Percentiles rank a stretch among this genome's conserved stretches.
Evolutionary conservation across 1,284 basidiomycete species (phyloP).

Genomic region (Cryptococcus wingfieldii): DNA sequence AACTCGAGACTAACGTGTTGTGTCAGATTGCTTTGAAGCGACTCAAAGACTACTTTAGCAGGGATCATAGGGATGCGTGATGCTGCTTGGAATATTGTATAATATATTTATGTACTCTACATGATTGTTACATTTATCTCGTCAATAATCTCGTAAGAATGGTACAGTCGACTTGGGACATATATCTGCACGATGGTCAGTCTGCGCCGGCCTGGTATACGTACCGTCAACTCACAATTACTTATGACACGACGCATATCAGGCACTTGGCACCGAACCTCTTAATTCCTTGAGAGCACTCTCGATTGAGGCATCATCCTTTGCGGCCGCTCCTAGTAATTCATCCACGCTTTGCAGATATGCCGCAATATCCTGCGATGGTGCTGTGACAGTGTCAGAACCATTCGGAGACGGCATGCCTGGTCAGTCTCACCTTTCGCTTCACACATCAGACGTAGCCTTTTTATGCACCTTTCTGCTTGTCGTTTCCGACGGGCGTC

Average conservation of each 20-base stretch:
- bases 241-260: too few species aligned
- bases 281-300: too few species aligned
- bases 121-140: background rate
- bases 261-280: too few species aligned
- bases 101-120: background rate
- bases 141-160: background rate
- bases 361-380: too few species aligned
- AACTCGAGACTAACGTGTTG: background rate
- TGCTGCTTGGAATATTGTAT: background rate
- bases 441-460: slow-evolving; percentile 30
- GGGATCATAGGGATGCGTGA: slow-evolving; percentile 5
- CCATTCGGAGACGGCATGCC: background rate
- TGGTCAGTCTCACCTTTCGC: slow-evolving; percentile 26
- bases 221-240: too few species aligned
- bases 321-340: background rate
- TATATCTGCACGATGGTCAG: too few species aligned
- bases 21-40: slow-evolving; percentile 32
- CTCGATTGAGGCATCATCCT: background rate
- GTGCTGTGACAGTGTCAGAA: background rate
- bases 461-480: slow-evolving; percentile 11
- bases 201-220: too few species aligned
- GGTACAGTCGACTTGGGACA: background rate
- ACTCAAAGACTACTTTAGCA: slow-evolving; percentile 24
- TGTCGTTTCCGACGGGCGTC: background rate
- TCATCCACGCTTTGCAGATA: too few species aligned